Evolutionary conservation across 495 filamentous ascomycete genomes (phyloP), one percentile per base, ranked within the genome.

Genomic region (Trichoderma orchidacearum): DNA sequence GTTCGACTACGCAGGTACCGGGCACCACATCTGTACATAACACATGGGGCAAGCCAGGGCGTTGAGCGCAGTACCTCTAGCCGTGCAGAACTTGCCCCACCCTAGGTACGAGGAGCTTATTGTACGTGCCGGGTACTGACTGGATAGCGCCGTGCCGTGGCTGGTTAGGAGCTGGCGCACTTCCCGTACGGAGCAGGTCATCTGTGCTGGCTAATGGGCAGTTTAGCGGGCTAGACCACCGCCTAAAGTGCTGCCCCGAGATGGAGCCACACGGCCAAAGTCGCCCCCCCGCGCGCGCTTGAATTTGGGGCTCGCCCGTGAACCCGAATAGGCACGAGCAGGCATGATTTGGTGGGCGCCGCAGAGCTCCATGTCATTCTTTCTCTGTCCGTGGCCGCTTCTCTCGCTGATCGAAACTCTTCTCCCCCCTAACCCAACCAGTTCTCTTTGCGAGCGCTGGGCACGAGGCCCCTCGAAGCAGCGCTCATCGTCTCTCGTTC

Each of bases 401-500:
- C 36, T 13, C 41, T 48, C 18, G 41, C 7, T n/a, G 41, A 48
- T 25, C 41, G 32, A 35, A n/a, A 35, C 32, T 35, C 32, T 35
- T 48, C 18, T 25, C 41, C 41, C 36, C 41, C 41, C 18, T 25
- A 48, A 25, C 41, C 41, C 3, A 23, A 25, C 41, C 17, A 17
- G 8, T 25, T 48, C 21, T 48, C 41, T 48, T 23, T 48, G 41
- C 21, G 41, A 48, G 41, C 41, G 41, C 41, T 48, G 41, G 41
- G 41, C 18, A 48, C 41, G 15, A 25, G 21, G 32, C 32, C 8
- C 32, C 32, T 35, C 8, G 32, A 35, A 11, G 41, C 41, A 15
- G 41, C 41, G 41, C 41, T 48, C 41, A 23, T 48, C 41, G 41
- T 48, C 41, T 48, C 41, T 48, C 41, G 41, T 48, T 48, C 41